Base-by-base conservation (phyloP, 192 early-diverging fungal genomes). In the Linnemannia exigua region DNA sequence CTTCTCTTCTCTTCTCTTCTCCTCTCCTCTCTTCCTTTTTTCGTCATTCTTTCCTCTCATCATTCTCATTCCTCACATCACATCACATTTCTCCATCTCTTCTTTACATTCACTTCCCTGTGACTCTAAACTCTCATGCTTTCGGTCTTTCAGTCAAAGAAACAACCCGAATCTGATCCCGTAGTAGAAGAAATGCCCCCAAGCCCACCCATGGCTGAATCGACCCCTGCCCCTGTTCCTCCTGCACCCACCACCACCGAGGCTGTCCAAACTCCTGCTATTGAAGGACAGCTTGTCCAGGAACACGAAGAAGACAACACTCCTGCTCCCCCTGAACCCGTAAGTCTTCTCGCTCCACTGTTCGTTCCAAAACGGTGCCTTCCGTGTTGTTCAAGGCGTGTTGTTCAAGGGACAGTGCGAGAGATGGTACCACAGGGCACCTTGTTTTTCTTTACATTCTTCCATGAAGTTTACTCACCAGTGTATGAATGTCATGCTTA, bases 91-190 rank as follows among this genome's bases (percentile, higher is more conserved):
- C 33, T 54, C 11, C 50, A 20, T 7, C 0, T 5, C 50, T 25
- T n/a, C n/a, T 9, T 54, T 16, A 54, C 52, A 17, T 19, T 19
- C 52, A 22, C 20, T 22, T 15, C 22, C 19, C 52, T 8, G 31
- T 12, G 12, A 63, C 25, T 31, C 58, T 11, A 70, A 68, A 41
- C 67, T 67, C 70, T 76, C 79, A 87, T 77, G 69, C 79, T 15
- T 38, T 87, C 44, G 70, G 81, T 66, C 12, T 72, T 52, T 74
- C 85, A 28, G 44, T 41, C 19, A 16, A 77, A 85, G 38, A 63
- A 63, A 71, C 77, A 75, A 71, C 33, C 68, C 48, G 31, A 58
- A 5, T 58, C 50, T 22, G 48, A 61, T 35, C 48, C 75, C 17
- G 14, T 46, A 17, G 14, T 46, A 17, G 35, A 37, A 35, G 22